These are phyloP conservation scores for Hypoxylon sp. DNA, from an alignment of 2,329 filamentous ascomycete genomes.

Conservation along the genomic window DNA sequence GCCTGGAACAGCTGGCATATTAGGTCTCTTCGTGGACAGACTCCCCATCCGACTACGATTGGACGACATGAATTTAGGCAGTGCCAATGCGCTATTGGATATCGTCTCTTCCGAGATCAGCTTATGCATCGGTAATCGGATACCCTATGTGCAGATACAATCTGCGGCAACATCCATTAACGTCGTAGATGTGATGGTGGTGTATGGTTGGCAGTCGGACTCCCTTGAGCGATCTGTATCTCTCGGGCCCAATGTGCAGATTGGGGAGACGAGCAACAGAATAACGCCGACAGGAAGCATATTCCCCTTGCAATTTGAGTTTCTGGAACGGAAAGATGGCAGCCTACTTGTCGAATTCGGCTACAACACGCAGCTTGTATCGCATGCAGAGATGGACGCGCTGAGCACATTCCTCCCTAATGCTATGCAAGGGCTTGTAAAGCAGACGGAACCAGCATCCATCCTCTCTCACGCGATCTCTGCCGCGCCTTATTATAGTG, in stretches of 20 bases:
- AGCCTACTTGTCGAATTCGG: conserved; percentile 15
- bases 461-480: neutral
- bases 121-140: neutral
- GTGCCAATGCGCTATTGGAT: neutral
- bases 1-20: conserved; percentile 24
- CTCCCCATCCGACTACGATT: neutral
- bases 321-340: conserved; percentile 15
- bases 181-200: conserved; percentile 17
- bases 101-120: neutral
- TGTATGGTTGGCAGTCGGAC: conserved; percentile 31
- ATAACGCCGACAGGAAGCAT: conserved; percentile 9
- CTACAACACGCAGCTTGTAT: neutral
- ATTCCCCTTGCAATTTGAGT: conserved; percentile 19
- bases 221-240: conserved; percentile 20
- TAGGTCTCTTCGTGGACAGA: conserved; percentile 33
- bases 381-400: neutral
- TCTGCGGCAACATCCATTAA: neutral
- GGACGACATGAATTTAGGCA: neutral
- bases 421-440: neutral
- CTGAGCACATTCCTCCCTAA: neutral
- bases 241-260: neutral
- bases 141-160: neutral
- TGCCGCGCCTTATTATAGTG: neutral
- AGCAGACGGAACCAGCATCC: neutral
- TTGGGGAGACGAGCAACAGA: conserved; percentile 4